Conservation (phyloP, 106 monocot species). For the Dendrobium catenatum region DNA sequence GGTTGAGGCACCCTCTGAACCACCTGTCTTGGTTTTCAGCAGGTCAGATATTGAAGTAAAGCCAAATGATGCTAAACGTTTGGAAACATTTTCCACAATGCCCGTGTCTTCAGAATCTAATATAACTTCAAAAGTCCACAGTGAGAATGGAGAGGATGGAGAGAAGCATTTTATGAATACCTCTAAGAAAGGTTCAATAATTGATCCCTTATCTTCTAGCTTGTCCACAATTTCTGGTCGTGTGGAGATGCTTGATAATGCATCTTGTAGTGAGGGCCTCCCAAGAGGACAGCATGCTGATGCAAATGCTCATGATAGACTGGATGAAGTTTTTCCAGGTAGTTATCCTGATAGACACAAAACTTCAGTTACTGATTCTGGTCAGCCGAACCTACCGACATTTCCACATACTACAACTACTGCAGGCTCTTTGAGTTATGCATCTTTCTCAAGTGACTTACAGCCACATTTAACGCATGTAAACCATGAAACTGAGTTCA, state of each 20-base stretch:
- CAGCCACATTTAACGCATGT: background rate
- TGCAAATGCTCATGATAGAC: background rate
- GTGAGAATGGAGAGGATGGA: slow-evolving; percentile 3
- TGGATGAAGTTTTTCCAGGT: background rate
- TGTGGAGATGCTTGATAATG: slow-evolving; percentile 5
- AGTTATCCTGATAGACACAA: background rate
- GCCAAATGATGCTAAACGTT: background rate
- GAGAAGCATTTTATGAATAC: background rate
- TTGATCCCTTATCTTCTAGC: background rate
- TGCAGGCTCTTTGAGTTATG: background rate
- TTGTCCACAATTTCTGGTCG: background rate
- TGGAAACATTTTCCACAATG: slow-evolving; percentile 1
- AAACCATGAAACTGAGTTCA: background rate
- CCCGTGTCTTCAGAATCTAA: slow-evolving; percentile 2
- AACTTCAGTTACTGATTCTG: background rate
- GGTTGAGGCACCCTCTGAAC: background rate
- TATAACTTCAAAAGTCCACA: background rate
- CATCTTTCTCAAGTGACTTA: background rate
- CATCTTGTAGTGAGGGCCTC: slow-evolving; percentile 6
- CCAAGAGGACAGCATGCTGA: background rate
- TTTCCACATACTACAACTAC: background rate
- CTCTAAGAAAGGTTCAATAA: background rate
- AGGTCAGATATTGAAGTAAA: slow-evolving; percentile 9
- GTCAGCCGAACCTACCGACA: background rate
- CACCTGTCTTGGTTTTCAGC: background rate